Evolutionary conservation across 2,329 filamentous ascomycete genomes (phyloP).

Genomic region (Pochonia chlamydosporia): DNA sequence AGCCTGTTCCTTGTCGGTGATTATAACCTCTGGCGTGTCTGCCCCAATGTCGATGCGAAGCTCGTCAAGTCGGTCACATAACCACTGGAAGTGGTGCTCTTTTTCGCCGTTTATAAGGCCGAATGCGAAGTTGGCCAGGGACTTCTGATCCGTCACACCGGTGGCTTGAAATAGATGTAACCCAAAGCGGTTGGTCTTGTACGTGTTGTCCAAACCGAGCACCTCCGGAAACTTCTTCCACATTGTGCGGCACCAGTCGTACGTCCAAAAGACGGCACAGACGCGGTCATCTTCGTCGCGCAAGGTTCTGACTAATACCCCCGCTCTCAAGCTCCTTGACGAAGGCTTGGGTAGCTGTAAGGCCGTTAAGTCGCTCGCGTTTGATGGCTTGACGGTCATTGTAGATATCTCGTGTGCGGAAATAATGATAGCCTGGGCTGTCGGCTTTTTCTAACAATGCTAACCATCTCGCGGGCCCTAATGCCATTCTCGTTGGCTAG

Average conservation of each 20-base stretch:
- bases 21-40: neutral
- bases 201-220: constrained; percentile 7
- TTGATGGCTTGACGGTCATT: neutral
- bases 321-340: neutral
- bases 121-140: neutral
- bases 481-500: neutral
- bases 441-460: neutral
- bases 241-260: neutral
- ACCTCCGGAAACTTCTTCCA: constrained; percentile 9
- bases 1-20: no score
- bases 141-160: neutral
- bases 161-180: constrained; percentile 9
- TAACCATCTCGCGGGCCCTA: neutral
- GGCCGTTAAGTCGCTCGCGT: neutral
- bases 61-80: constrained; percentile 2
- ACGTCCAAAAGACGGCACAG: neutral
- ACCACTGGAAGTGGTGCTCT: neutral
- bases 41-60: neutral
- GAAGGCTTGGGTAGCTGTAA: neutral
- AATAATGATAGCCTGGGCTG: neutral
- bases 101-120: constrained; percentile 1
- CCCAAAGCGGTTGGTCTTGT: constrained; percentile 9
- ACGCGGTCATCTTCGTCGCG: neutral
- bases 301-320: neutral
- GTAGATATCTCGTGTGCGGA: neutral